Base-by-base conservation (phyloP, 2,329 filamentous ascomycete species). In the Simplicillium sp. region DNA sequence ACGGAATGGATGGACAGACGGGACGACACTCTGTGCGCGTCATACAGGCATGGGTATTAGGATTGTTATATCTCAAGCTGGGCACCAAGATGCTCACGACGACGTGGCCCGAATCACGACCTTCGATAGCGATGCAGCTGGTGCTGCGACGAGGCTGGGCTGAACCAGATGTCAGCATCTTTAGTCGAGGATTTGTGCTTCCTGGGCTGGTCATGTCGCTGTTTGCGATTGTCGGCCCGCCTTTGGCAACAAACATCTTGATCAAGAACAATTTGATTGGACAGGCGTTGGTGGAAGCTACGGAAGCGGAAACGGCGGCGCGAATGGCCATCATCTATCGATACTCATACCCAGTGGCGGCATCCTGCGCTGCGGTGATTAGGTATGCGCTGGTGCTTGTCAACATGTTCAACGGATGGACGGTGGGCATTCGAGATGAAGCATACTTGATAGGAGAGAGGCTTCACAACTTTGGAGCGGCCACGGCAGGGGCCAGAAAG, bases 371-470 rank as follows among this genome's bases (percentile, higher is more conserved):
- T 3, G 50, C 75, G 5, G 53, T 61, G 3, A 52, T 67, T 3
- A 59, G 51, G 41, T 59, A 70, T 25, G 56, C 64, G 2, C 54
- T 74, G 54, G 70, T 73, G 11, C 56, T 82, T n/a, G 54, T 74
- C 8, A 64, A 73, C 36, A 73, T 87, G 39, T 73, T 92, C 39
- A 74, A 76, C 36, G 67, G 77, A 15, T 97, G 90, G 89, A 79
- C 85, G 52, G 71, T 80, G 43, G 77, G 82, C 43, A 87, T 98
- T 36, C 73, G 87, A 32, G 94, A 98, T 59, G 94, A 98, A 62
- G 89, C 94, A 1, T 98, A 98, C 59, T 68, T 98, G 35, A 92
- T 97, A 55, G 92, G 92, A 2, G 90, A 98, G 65, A 70, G 89
- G 44, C 64, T 98, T 54, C 94, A 98, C 65, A 98, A 98, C 60